These are phyloP conservation scores for Colletotrichum filicis DNA, from an alignment of 2,329 filamentous ascomycete genomes.

Conservation along the genomic window DNA sequence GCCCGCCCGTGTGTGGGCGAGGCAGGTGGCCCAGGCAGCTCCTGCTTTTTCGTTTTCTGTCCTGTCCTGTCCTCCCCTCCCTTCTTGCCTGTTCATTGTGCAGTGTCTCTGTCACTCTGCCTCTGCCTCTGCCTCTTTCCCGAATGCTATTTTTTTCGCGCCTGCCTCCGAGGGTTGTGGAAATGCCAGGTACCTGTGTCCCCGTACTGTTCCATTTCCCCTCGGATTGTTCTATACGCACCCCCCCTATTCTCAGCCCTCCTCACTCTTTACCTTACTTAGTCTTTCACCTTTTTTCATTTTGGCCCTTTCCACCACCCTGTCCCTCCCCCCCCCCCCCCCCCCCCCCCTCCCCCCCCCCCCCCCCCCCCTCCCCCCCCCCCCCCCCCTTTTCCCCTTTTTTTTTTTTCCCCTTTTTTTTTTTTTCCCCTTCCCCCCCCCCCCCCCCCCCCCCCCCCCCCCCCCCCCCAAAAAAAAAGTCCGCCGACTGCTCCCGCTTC, in stretches of 20 bases:
- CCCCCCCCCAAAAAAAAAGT: too few species aligned
- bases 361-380: too few species aligned
- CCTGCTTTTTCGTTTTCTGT: background rate
- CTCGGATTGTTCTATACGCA: background rate
- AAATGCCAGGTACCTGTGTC: background rate
- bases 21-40: background rate
- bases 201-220: background rate
- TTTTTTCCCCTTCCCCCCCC: too few species aligned
- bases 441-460: too few species aligned
- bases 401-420: too few species aligned
- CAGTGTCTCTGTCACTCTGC: background rate
- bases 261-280: background rate
- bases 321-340: background rate
- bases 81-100: background rate
- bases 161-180: background rate
- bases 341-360: too few species aligned
- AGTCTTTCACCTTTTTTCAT: background rate
- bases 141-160: background rate
- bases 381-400: too few species aligned
- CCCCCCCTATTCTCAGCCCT: background rate
- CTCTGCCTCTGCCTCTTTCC: too few species aligned
- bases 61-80: too few species aligned
- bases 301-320: background rate
- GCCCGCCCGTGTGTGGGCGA: background rate
- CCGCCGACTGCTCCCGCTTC: constrained; percentile 16